These are phyloP conservation scores for Dactylonectria macrodidyma DNA, from an alignment of 2,329 filamentous ascomycete species.

Conservation along the genomic window DNA sequence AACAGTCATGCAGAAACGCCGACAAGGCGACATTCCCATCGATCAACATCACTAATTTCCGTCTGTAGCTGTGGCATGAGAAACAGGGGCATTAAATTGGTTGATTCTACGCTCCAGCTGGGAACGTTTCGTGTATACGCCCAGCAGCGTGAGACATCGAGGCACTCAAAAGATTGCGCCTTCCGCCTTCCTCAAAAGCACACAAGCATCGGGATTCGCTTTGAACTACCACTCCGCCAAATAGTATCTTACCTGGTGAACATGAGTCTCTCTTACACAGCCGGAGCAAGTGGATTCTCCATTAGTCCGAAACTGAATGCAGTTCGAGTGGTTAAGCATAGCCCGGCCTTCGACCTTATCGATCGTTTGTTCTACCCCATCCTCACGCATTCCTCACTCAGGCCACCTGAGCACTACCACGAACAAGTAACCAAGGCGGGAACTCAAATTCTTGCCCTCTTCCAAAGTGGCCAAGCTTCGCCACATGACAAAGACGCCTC, in stretches of 20 bases:
- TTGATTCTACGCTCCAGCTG: background rate
- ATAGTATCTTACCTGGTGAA: background rate
- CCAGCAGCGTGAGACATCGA: background rate
- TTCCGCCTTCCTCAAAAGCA: background rate
- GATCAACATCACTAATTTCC: background rate
- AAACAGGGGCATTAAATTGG: background rate
- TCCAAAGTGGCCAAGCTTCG: conserved; percentile 12
- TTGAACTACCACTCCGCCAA: background rate
- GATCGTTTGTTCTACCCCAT: fast-evolving
- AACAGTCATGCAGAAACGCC: background rate
- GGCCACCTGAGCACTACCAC: background rate
- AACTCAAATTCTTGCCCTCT: conserved; percentile 1
- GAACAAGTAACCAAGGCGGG: background rate
- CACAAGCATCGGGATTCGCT: background rate
- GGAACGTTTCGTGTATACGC: background rate
- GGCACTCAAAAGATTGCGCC: background rate
- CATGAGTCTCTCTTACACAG: conserved; percentile 9
- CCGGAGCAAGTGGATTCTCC: conserved; percentile 9
- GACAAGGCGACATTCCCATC: background rate
- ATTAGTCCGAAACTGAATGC: background rate
- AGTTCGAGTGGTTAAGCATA: background rate
- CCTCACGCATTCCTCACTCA: too few relatives aligned
- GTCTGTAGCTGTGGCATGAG: background rate
- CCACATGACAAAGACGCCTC: background rate
- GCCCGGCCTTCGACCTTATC: background rate